Evolutionary conservation across 2,329 filamentous ascomycete genomes (phyloP), one percentile per base, ranked within the genome.

Genomic region (Biscogniauxia sp.): DNA sequence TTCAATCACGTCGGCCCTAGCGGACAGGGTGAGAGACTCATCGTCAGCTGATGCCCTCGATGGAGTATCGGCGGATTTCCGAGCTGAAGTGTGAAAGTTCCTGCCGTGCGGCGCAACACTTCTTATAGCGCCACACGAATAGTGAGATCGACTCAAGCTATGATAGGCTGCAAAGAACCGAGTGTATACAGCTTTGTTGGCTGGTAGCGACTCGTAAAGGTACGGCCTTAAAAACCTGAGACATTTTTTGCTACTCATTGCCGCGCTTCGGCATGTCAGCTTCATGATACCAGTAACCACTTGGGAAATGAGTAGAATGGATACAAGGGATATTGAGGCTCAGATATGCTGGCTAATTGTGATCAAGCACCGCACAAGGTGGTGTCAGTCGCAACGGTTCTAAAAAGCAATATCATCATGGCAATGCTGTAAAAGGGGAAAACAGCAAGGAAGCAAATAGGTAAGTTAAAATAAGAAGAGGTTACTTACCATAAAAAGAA

Each of bases 301-400:
- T 19, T 51, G n/a, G 32, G 51, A 49, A 53, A 56, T 60, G 17
- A 15, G 61, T 20, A 58, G 57, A 51, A 49, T 51, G 37, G 51
- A n/a, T 20, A 20, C 20, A 20, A 52, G 59, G 17, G 50, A 51
- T 49, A 54, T 59, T 9, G 5, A 58, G 52, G 51, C 56, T 81
- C 79, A 82, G 79, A 78, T 78, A 77, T 71, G 72, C 74, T 77
- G 80, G 78, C 79, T 75, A 76, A 74, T 76, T 82, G 74, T 79
- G 79, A 82, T 84, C 81, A 84, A 75, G 73, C 79, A 79, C 75
- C 77, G 73, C 70, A 74, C 70, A 68, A 66, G 67, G 68, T 75
- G 76, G 75, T 78, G 79, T 84, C 81, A 84, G 78, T 83, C 80
- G 82, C 81, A 84, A 82, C 81, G 81, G 81, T 84, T 84, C 81